Percentiles rank a stretch among this genome's conserved stretches.
phyloP scores from a whole-genome alignment of 2,329 filamentous ascomycete species.

The Cladosporium sp. region DNA sequence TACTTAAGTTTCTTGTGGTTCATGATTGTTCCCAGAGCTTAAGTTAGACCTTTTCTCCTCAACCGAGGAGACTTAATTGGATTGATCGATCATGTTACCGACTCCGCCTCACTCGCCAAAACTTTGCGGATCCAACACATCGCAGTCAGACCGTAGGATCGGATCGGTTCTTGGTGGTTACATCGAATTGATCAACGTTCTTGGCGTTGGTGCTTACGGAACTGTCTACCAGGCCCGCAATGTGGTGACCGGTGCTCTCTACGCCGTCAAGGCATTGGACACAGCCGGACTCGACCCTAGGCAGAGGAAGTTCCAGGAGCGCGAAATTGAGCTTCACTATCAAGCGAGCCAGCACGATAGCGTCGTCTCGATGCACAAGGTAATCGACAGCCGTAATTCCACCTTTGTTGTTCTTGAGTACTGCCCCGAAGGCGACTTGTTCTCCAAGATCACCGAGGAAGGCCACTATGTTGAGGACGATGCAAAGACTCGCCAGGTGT shows the following conservation, averaged over 20 bases:
- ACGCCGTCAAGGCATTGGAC: slow-evolving; percentile 95
- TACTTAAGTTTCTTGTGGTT: slow-evolving; percentile 10
- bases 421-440: slow-evolving; percentile 93
- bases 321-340: slow-evolving; percentile 90
- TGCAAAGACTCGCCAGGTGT: slow-evolving; percentile 76
- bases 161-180: slow-evolving; percentile 78
- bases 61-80: slow-evolving; percentile 7
- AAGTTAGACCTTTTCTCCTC: slow-evolving; percentile 9
- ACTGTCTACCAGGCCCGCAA: slow-evolving; percentile 90
- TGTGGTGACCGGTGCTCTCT: slow-evolving; percentile 72
- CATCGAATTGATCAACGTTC: slow-evolving; percentile 76
- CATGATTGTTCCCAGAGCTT: slow-evolving; percentile 13
- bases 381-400: slow-evolving; percentile 86
- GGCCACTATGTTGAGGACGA: slow-evolving; percentile 93
- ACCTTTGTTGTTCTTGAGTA: slow-evolving; percentile 96
- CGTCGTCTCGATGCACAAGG: slow-evolving; percentile 89
- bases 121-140: slow-evolving; percentile 28
- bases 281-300: slow-evolving; percentile 86
- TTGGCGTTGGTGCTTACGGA: slow-evolving; percentile 93
- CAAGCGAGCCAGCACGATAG: slow-evolving; percentile 84
- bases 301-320: slow-evolving; percentile 84
- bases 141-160: slow-evolving; percentile 73
- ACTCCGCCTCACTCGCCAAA: slow-evolving; percentile 48
- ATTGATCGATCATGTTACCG: slow-evolving; percentile 38
- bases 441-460: slow-evolving; percentile 94